phyloP scores from a whole-genome alignment of 306 rosid species.

The Medicago truncatula region MtrunA17r5.0-ANR NC_053047.1:12584001-12584500 shows the following conservation, averaged over 20 bases:
- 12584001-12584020: too few species aligned
- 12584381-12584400: constrained; percentile 81
- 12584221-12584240: constrained; percentile 72
- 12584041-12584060: too few species aligned
- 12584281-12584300: constrained; percentile 72
- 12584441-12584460: constrained; percentile 1
- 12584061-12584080: too few species aligned
- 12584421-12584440: constrained; percentile 36
- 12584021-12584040: too few species aligned
- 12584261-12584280: constrained; percentile 60
- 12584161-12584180: not conserved
- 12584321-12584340: constrained; percentile 71
- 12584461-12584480: not conserved
- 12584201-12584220: constrained; percentile 66
- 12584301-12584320: constrained; percentile 75
- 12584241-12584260: constrained; percentile 68
- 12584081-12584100: constrained; percentile 44
- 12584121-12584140: not conserved
- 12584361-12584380: constrained; percentile 47
- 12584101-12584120: constrained; percentile 60
- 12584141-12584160: not conserved
- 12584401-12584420: constrained; percentile 83
- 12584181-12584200: not conserved
- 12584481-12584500: not conserved
- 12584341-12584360: constrained; percentile 67